A percentile compares a stretch with the other conserved stretches of the same genome.
phyloP scores from a whole-genome alignment of 2,329 filamentous ascomycete species.

The Tolypocladium pustulatum region DNA sequence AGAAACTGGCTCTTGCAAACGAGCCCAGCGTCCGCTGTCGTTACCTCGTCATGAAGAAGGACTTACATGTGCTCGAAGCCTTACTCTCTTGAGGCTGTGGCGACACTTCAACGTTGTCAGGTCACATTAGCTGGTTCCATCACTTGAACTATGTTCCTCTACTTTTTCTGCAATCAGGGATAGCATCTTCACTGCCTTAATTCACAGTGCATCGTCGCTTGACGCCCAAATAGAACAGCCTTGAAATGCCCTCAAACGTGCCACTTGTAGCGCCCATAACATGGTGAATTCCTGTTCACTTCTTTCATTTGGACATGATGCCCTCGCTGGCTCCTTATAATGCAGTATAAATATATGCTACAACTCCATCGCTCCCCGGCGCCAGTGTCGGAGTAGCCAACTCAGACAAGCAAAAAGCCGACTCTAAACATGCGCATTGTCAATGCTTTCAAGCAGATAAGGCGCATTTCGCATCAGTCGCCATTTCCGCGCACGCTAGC shows the following conservation, averaged over 20 bases:
- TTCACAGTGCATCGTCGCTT: not conserved
- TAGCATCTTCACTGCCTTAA: no score
- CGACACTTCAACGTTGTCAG: no score
- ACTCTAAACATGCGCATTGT: not conserved
- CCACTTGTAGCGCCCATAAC: not conserved
- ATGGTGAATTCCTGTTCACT: no score
- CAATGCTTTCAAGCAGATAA: not conserved
- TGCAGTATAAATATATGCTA: not conserved
- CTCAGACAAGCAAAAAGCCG: not conserved
- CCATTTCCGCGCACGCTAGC: not conserved
- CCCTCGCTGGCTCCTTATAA: not conserved
- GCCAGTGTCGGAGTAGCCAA: not conserved
- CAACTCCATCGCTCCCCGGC: not conserved
- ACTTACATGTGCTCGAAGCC: no score
- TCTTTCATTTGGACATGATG: not conserved
- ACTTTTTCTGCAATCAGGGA: no score
- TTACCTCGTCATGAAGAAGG: no score
- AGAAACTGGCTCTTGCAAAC: not conserved
- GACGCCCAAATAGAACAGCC: not conserved
- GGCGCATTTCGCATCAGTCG: constrained; percentile 2
- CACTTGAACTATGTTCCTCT: no score
- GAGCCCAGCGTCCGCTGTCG: no score
- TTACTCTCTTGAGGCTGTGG: no score
- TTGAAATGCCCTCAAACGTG: not conserved
- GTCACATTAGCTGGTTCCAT: no score